phyloP scores from a whole-genome alignment of 208 protist genomes.

The Trypanosoma caninum region DNA sequence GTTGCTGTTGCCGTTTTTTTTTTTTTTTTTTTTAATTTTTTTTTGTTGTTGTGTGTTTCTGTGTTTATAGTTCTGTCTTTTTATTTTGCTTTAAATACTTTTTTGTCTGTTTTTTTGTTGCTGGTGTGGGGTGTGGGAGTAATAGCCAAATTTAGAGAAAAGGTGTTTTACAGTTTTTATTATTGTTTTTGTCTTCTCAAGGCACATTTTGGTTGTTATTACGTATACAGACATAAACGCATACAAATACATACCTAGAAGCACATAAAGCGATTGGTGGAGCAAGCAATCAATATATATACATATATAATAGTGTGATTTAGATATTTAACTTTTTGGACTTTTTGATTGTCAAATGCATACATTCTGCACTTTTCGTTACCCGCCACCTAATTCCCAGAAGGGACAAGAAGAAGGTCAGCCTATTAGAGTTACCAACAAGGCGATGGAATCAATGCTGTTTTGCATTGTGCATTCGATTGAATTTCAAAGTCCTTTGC shows the following conservation, averaged over 20 bases:
- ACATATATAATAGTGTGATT: background rate
- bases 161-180: background rate
- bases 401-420: conserved; percentile 15
- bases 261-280: too few relatives aligned
- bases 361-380: conserved; percentile 32
- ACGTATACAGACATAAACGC: background rate
- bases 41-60: background rate
- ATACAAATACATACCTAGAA: background rate
- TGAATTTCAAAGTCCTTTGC: conserved; percentile 62
- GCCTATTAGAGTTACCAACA: conserved; percentile 59
- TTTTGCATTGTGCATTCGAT: conserved; percentile 70
- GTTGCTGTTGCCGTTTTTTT: background rate
- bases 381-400: conserved; percentile 17
- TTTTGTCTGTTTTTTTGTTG: background rate
- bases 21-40: background rate
- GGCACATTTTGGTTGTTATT: background rate
- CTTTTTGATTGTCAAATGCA: conserved; percentile 14
- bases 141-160: too few relatives aligned
- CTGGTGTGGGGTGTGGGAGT: too few relatives aligned
- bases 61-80: background rate
- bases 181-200: background rate
- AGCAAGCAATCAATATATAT: background rate
- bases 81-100: background rate
- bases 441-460: conserved; percentile 55
- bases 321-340: background rate